Base-by-base conservation (phyloP, 345 rosid species). In the Salix brachista region DNA sequence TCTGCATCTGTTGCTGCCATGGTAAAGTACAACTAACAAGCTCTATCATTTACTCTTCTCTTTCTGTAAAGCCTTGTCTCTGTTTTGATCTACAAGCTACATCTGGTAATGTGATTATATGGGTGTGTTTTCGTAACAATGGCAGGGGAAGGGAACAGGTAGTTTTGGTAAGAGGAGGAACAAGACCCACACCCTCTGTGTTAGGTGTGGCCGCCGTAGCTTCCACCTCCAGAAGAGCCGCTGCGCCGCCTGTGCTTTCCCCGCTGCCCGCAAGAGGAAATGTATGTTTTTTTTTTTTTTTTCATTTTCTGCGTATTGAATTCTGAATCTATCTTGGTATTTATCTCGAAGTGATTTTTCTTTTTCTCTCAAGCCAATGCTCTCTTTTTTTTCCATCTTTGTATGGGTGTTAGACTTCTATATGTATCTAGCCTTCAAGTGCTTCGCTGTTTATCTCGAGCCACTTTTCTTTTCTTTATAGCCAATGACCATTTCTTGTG, bases 191-290 rank as follows among this genome's bases (percentile, higher is more conserved):
- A 95, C 99, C 1, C 88, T 95, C 25, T 95, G 99, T 73, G 98
- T 95, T 65, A 87, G 99, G 86, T 95, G 99, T 69, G 98, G 99
- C 69, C 98, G 99, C 78, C 98, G 98, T 75, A 93, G 97, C 80
- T 96, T 93, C 84, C 99, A 96, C 84, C 92, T 96, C 74, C 98
- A 96, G 87, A 96, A 96, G 92, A 93, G 99, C 79, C 98, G 98
- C 2, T 96, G 98, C 85, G 50, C 92, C 3, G 98, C 94, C 50
- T 96, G 99, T 72, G 99, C 86, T 41, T 93, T 83, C 87, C 99
- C 99, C 1, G 97, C 97, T n/a, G 98, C 99, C 48, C 99, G 99
- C 91, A 87, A 86, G 92, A 91, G 99, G 85, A 96, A 72, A 52
- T 96, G 99, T 96, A 88, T 73, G 89, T 4, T 69, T 65, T 23